phyloP scores from a whole-genome alignment of 1,139 yeast species.

The Magnusiomyces clavatus region DNA sequence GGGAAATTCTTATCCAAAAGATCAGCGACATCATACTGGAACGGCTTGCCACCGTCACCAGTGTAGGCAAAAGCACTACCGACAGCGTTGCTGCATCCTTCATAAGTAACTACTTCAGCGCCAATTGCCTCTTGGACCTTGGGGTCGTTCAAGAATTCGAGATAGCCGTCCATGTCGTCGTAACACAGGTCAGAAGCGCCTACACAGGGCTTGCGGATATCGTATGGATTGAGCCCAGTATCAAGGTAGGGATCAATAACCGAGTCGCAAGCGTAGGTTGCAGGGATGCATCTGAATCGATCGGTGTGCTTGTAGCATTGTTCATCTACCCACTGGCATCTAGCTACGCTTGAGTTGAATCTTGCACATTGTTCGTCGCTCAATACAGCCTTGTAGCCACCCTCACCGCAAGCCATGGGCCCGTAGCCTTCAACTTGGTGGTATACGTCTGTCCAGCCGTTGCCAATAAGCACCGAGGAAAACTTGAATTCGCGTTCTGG shows the following conservation, averaged over 20 bases:
- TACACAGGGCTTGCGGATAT: slow-evolving; percentile 83
- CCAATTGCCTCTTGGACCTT: slow-evolving; percentile 76
- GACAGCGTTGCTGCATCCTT: slow-evolving; percentile 56
- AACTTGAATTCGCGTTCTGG: slow-evolving; percentile 70
- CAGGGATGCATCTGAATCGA: slow-evolving; percentile 71
- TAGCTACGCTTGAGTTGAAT: slow-evolving; percentile 66
- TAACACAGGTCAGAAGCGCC: slow-evolving; percentile 55
- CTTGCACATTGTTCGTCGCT: slow-evolving; percentile 70
- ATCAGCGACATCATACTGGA: slow-evolving; percentile 53
- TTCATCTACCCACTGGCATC: slow-evolving; percentile 74
- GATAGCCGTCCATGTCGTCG: slow-evolving; percentile 57
- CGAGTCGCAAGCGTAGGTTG: slow-evolving; percentile 83
- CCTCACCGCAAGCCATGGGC: slow-evolving; percentile 97
- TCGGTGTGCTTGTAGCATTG: slow-evolving; percentile 73
- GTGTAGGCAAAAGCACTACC: slow-evolving; percentile 51
- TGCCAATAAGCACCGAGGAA: slow-evolving; percentile 86
- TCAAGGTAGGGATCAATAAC: slow-evolving; percentile 81
- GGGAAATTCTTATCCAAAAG: slow-evolving; percentile 48
- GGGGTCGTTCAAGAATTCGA: slow-evolving; percentile 58
- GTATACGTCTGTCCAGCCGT: slow-evolving; percentile 90
- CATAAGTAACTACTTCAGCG: slow-evolving; percentile 79
- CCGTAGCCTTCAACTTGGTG: slow-evolving; percentile 82
- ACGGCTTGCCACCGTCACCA: slow-evolving; percentile 59
- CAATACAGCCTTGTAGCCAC: slow-evolving; percentile 79
- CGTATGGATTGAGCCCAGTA: slow-evolving; percentile 91